Percentiles rank a stretch among this genome's conserved stretches.
Evolutionary conservation across 2,329 filamentous ascomycete genomes (phyloP).

Genomic region (Xylariaceae sp.): DNA sequence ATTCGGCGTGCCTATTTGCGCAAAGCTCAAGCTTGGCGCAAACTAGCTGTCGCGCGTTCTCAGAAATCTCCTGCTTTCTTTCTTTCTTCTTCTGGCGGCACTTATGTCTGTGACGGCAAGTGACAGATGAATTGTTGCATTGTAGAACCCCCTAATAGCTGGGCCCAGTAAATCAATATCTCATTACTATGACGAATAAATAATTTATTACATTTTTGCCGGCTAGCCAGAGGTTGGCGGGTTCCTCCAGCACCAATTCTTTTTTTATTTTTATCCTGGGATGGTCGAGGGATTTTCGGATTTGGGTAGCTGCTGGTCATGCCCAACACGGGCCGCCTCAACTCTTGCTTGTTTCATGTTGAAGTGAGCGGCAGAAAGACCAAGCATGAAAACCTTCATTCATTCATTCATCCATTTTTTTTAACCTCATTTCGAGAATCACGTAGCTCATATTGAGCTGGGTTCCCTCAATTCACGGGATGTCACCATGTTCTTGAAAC

Average conservation of each 20-base stretch:
- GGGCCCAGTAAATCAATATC: conserved; percentile 6
- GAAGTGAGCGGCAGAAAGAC: conserved; percentile 5
- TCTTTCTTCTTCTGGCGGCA: too few species aligned
- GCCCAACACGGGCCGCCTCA: conserved; percentile 13
- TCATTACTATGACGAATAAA: conserved; percentile 13
- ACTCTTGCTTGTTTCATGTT: conserved; percentile 16
- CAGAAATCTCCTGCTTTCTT: too few species aligned
- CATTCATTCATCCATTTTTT: too few species aligned
- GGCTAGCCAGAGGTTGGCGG: conserved; percentile 6
- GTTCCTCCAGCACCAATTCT: conserved; percentile 7
- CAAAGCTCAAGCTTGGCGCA: too few species aligned
- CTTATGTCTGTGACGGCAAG: too few species aligned
- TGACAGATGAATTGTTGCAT: too few species aligned
- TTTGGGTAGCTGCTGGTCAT: conserved; percentile 14
- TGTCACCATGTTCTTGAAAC: too few species aligned
- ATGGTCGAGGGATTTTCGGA: conserved; percentile 16
- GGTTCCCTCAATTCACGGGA: conserved; percentile 10
- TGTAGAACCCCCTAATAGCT: neutral
- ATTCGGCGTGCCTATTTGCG: conserved; percentile 7
- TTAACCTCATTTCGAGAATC: too few species aligned
- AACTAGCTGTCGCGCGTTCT: too few species aligned
- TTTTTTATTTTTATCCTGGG: conserved; percentile 19
- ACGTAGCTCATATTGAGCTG: conserved; percentile 2
- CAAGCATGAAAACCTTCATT: too few species aligned
- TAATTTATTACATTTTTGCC: conserved; percentile 6